Base-by-base conservation (phyloP, 75 land plant genomes). In the Isoetes taiwanensis region DNA sequence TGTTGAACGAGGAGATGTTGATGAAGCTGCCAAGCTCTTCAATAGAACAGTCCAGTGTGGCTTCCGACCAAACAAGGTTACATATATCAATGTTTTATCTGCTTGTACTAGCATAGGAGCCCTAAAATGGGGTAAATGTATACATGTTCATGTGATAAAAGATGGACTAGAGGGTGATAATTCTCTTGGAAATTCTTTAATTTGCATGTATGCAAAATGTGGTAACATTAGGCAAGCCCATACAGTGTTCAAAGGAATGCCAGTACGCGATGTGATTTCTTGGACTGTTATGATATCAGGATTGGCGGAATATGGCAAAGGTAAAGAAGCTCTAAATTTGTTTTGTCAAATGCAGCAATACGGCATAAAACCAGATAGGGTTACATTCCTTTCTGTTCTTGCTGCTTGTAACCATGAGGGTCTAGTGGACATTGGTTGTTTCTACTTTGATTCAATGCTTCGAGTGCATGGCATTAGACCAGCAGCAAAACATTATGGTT, bases 341-440 rank as follows among this genome's bases (percentile, higher is more conserved):
- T 65, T 61, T 57, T 38, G 24, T 9, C 37, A 42, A 48, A 69
- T 68, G 77, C 3, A 30, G 21, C 17, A n/a, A 21, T 64, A 43
- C n/a, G 77, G 48, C 4, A 14, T 68, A n/a, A n/a, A n/a, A n/a
- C n/a, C n/a, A n/a, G n/a, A n/a, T n/a, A n/a, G n/a, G n/a, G n/a
- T n/a, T n/a, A n/a, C n/a, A n/a, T n/a, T n/a, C n/a, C n/a, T n/a
- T n/a, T n/a, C n/a, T n/a, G n/a, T 78, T 32, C 78, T 81, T 9
- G 61, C 78, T 21, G 85, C 78, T 30, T 78, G 84, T 52, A 78
- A 70, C 56, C 66, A 65, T 40, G 41, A 58, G 43, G 78, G 84
- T 17, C 62, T 81, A 28, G 29, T 78, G 24, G 70, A 73, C 37
- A 71, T 78, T 55, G 84, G 80, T 1, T 61, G 50, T 21, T 43